Evolutionary conservation across 169 alveolate species (phyloP), one percentile per base, ranked within the genome.

Genomic region (Eimeria falciformis): DNA sequence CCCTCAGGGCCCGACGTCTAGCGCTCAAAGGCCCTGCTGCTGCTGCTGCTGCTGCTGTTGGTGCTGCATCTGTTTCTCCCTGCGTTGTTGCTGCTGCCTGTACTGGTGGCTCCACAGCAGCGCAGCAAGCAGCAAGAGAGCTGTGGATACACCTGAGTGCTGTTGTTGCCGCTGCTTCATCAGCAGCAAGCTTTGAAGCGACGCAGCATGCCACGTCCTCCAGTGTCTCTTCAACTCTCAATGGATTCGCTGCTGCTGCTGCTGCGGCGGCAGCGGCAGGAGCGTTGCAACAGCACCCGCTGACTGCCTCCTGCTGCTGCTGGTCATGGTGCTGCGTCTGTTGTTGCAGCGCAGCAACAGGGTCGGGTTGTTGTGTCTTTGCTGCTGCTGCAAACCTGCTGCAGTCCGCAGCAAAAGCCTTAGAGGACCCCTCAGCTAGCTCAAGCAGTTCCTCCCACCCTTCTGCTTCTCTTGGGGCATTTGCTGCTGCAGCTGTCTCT

Each of bases 21-120:
- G 58, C 62, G 14, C 83, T 37, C n/a, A 73, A 43, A 5, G 83
- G 83, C 4, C 83, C 58, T 45, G 58, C 62, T 73, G 83, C 83
- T 27, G 83, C n/a, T 27, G 33, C 83, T 73, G 14, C 56, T 33
- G 23, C 37, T n/a, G 55, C 58, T 21, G 58, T 12, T 12, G 83
- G 55, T 11, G 37, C 55, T 40, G 62, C 33, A n/a, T 18, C 40
- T 58, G 58, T 33, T 33, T 33, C 62, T 33, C 50, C 21, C 27
- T 12, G 62, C n/a, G 23, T 25, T 14, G 62, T 33, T 33, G 62
- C 58, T 14, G 83, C 46, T 18, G 83, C 17, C n/a, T 29, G 62
- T 40, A 14, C 33, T 73, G 55, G 12, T n/a, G 17, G 29, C 73
- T 29, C 25, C 25, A 43, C 58, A 37, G 29, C 83, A 11, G 83